Evolutionary conservation across 2,329 filamentous ascomycete genomes (phyloP), one percentile per base, ranked within the genome.

Genomic region (Phialophora verrucosa): DNA sequence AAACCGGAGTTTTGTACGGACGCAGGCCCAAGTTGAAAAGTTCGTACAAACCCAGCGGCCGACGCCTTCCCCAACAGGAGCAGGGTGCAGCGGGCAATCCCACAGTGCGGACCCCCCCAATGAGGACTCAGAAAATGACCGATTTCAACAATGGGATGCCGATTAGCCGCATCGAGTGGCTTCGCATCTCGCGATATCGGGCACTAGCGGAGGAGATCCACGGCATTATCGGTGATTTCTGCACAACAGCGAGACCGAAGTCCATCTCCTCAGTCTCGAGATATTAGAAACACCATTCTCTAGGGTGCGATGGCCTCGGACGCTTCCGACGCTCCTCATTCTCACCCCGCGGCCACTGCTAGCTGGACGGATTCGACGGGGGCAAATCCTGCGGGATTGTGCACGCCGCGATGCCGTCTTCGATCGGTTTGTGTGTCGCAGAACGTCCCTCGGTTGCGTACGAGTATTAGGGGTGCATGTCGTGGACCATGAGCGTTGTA

Each of bases 151-250:
- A 7, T 51, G 12, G 17, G 47, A 53, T 61, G 59, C 59, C 59
- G 59, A 61, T 38, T 20, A 53, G 32, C 59, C 59, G 59, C 47
- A 10, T 29, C 27, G 17, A 61, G 11, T 35, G 31, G 31, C 31
- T 35, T 35, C 17, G 14, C 42, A n/a, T 4, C 17, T 20, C 31
- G 57, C 57, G 57, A 59, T 59, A 59, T 59, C 57, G 57, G 57
- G 38, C 29, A 29, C 56, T 20, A 44, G 27, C 38, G 56, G 56
- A 20, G 12, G 38, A 27, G 2, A 31, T 42, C 55, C 8, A 38
- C 32, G 55, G 35, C 20, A 23, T 11, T 42, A 25, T 23, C 31
- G n/a, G 49, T 17, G 20, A 29, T 23, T 44, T 2, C n/a, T n/a
- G 14, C 38, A 20, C 2, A 35, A 17, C 38, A 5, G 17, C 17